Evolutionary conservation across 164 flowering plant species (phyloP).

Genomic region (Paratinospora sagittata): DNA sequence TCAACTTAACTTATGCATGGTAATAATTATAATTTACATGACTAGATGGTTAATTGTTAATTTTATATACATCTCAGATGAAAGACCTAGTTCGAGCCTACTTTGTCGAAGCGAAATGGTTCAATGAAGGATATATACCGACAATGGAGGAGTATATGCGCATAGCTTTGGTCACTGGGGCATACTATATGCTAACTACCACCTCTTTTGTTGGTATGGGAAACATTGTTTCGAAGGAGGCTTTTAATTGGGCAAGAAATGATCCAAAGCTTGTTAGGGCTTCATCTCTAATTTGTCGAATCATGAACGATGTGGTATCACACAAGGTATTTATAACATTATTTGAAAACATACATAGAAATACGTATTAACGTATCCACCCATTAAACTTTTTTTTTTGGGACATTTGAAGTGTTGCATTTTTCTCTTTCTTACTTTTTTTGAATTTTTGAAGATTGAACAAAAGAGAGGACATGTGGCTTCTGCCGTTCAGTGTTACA

Average conservation of each 20-base stretch:
- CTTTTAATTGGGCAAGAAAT: constrained; percentile 5
- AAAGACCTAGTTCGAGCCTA: constrained; percentile 2
- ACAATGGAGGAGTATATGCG: constrained; percentile 11
- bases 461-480: constrained; percentile 25
- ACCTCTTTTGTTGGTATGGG: constrained; percentile 12
- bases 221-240: constrained; percentile 4
- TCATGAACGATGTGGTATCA: constrained; percentile 11
- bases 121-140: constrained; percentile 3
- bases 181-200: not conserved
- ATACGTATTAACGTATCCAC: too few species aligned
- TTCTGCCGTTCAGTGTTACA: constrained; percentile 29
- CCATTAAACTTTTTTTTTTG: too few species aligned
- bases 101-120: constrained; percentile 13
- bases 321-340: not conserved
- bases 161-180: not conserved
- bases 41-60: not conserved
- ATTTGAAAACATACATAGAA: too few species aligned
- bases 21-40: not conserved
- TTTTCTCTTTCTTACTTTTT: too few species aligned
- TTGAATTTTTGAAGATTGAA: constrained; percentile 18
- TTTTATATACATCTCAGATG: not conserved
- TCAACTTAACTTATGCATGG: too few species aligned
- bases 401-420: too few species aligned
- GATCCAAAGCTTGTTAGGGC: constrained; percentile 8
- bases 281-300: constrained; percentile 1